phyloP scores from a whole-genome alignment of 345 rosid genomes.

The Eucalyptus melliodora region DNA sequence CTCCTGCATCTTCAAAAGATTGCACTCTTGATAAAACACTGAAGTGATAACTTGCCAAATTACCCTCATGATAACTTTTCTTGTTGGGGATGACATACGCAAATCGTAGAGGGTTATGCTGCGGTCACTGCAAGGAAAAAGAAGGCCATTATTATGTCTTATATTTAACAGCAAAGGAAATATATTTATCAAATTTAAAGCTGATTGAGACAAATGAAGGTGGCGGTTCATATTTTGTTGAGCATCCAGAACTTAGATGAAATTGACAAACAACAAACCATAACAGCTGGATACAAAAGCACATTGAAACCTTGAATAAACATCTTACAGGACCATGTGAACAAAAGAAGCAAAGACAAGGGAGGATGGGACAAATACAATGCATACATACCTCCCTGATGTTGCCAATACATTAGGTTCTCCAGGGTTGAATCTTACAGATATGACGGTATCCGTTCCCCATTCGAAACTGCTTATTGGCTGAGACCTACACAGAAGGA shows the following conservation, averaged over 20 bases:
- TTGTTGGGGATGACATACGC: slow-evolving; percentile 69
- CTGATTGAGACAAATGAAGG: neutral
- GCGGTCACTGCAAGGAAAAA: slow-evolving; percentile 45
- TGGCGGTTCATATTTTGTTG: neutral
- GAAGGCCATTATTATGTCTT: neutral
- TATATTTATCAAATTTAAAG: neutral
- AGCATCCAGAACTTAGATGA: neutral
- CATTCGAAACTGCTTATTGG: slow-evolving; percentile 80
- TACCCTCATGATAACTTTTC: slow-evolving; percentile 85
- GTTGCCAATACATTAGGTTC: slow-evolving; percentile 78
- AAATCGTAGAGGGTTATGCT: slow-evolving; percentile 74
- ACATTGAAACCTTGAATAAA: neutral
- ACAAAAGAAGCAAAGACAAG: neutral
- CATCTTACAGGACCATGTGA: neutral
- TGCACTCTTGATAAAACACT: neutral
- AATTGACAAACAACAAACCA: neutral
- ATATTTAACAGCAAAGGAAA: neutral
- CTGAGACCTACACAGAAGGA: slow-evolving; percentile 52
- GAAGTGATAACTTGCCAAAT: neutral
- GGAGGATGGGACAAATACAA: neutral
- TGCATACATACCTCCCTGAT: slow-evolving; percentile 52
- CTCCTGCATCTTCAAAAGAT: neutral
- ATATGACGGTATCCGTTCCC: slow-evolving; percentile 79
- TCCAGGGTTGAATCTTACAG: slow-evolving; percentile 90
- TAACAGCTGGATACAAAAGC: neutral